Evolutionary conservation across 495 filamentous ascomycete species (phyloP).

Genomic region (Hypoxylon cercidicola): DNA sequence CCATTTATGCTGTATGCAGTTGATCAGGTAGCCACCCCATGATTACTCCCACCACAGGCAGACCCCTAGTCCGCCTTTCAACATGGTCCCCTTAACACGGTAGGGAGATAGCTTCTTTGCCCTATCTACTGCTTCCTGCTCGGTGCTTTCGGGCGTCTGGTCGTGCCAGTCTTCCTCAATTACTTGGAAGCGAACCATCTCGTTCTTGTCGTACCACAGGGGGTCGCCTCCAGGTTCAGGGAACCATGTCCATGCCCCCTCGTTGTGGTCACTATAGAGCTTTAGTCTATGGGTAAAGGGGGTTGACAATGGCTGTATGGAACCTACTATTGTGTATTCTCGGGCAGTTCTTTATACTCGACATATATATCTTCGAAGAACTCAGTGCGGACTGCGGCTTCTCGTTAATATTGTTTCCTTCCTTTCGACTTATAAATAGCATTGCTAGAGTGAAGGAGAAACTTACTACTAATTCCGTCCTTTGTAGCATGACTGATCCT

Average conservation of each 20-base stretch:
- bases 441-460: not conserved
- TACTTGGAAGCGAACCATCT: slow-evolving; percentile 85
- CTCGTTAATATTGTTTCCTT: slow-evolving; percentile 4
- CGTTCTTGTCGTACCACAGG: slow-evolving; percentile 87
- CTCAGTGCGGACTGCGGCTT: slow-evolving; percentile 72
- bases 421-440: not conserved
- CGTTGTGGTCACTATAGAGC: slow-evolving; percentile 66
- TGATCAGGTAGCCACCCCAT: not conserved
- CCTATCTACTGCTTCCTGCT: slow-evolving; percentile 62
- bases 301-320: not conserved
- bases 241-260: slow-evolving; percentile 85
- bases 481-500: slow-evolving; percentile 76
- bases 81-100: slow-evolving; percentile 71
- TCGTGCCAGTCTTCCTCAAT: slow-evolving; percentile 89
- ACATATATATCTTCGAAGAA: slow-evolving; percentile 94
- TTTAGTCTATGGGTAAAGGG: slow-evolving; percentile 24
- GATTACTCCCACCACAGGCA: slow-evolving; percentile 64
- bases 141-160: slow-evolving; percentile 76
- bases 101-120: slow-evolving; percentile 67
- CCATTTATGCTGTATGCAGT: slow-evolving; percentile 16
- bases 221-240: slow-evolving; percentile 69
- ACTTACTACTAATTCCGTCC: slow-evolving; percentile 78
- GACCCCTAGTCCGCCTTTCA: slow-evolving; percentile 60
- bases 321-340: slow-evolving; percentile 77
- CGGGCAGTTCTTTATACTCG: slow-evolving; percentile 73